Conservation (phyloP, 2,329 filamentous ascomycete species). For the Pezizomycotina sp. region DNA sequence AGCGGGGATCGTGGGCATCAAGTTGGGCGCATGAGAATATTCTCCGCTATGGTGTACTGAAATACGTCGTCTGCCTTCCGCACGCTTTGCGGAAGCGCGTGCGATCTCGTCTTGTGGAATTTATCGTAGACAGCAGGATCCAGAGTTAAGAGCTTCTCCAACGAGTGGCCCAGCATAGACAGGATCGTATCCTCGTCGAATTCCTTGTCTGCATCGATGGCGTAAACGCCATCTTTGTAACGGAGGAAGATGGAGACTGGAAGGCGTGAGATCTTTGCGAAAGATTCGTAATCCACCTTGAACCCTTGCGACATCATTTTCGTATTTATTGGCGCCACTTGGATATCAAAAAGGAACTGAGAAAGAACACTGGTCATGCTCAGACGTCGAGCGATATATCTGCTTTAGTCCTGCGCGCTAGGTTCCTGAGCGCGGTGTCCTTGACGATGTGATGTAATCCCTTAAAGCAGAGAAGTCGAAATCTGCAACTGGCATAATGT, state of each 20-base stretch:
- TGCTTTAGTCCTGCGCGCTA: conserved; percentile 52
- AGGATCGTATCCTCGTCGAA: conserved; percentile 68
- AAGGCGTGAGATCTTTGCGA: conserved; percentile 53
- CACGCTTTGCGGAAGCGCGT: conserved; percentile 55
- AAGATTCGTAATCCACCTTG: conserved; percentile 42
- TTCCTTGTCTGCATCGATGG: conserved; percentile 90
- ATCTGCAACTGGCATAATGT: conserved; percentile 81
- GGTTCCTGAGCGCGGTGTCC: conserved; percentile 51
- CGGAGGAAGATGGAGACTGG: conserved; percentile 70
- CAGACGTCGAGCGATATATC: conserved; percentile 85
- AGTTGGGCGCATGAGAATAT: conserved; percentile 92
- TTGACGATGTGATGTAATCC: conserved; percentile 80
- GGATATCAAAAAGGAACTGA: conserved; percentile 85
- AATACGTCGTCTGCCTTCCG: conserved; percentile 58
- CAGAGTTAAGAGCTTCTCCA: conserved; percentile 86
- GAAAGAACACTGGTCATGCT: conserved; percentile 80
- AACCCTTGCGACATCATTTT: conserved; percentile 53
- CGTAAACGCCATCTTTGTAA: conserved; percentile 63
- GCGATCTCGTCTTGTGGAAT: conserved; percentile 53
- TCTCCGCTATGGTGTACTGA: conserved; percentile 75
- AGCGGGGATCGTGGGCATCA: conserved; percentile 68
- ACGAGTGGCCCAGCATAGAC: conserved; percentile 81
- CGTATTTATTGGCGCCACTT: conserved; percentile 59
- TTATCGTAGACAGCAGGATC: conserved; percentile 70
- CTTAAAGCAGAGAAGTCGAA: conserved; percentile 83